These are phyloP conservation scores for Chlorella sp. DNA, from an alignment of 139 green algal genomes.

Conservation along the genomic window DNA sequence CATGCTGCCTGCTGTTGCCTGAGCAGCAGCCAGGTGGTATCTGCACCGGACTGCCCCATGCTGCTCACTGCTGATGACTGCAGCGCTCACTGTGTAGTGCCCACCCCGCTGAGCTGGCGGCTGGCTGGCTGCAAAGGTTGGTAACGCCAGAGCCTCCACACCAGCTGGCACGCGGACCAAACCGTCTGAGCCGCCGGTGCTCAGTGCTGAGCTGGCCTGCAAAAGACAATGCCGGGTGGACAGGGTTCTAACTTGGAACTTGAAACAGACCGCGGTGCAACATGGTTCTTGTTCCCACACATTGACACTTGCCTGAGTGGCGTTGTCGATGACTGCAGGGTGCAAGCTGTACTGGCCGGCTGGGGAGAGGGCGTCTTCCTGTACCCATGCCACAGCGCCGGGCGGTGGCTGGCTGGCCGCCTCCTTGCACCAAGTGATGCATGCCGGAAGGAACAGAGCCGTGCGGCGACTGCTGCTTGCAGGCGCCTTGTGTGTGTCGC, in stretches of 20 bases:
- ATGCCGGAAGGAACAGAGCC: neutral
- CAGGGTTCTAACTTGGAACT: too few relatives aligned
- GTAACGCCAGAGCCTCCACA: neutral
- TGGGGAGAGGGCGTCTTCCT: neutral
- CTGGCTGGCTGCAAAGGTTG: neutral
- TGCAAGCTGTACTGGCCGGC: slow-evolving; percentile 24
- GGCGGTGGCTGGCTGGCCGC: neutral
- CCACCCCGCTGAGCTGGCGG: neutral
- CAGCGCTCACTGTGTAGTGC: neutral
- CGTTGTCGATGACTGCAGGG: slow-evolving; percentile 33
- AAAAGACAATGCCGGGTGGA: too few relatives aligned
- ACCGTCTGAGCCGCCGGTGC: too few relatives aligned
- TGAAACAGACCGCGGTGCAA: too few relatives aligned
- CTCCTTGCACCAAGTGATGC: too few relatives aligned
- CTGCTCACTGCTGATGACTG: neutral
- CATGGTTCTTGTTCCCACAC: too few relatives aligned
- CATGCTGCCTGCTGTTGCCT: neutral
- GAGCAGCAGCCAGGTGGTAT: neutral
- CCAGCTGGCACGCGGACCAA: neutral
- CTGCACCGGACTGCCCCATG: neutral
- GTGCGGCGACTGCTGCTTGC: neutral
- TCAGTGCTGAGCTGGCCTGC: neutral
- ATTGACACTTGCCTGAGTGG: slow-evolving; percentile 19
- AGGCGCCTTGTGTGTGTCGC: neutral
- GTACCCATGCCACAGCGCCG: neutral